Percentiles rank a stretch among this genome's conserved stretches.
Evolutionary conservation across 345 rosid species (phyloP).

Genomic region (Hypericum androsaemum): DNA sequence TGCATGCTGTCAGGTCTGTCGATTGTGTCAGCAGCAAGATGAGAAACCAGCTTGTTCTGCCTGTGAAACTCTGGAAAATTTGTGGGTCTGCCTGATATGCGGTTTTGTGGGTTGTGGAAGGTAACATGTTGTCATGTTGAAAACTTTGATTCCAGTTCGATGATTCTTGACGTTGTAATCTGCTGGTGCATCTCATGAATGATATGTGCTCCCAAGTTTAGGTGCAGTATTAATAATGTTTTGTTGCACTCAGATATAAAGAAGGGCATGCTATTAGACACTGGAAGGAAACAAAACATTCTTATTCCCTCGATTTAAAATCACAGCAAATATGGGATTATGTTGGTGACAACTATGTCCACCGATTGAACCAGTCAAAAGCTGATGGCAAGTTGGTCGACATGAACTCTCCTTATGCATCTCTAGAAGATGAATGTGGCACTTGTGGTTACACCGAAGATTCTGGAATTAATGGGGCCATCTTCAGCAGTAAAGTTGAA

Average conservation of each 20-base stretch:
- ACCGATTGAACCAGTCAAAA: slow-evolving; percentile 86
- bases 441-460: slow-evolving; percentile 18
- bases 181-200: too few relatives aligned
- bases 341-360: slow-evolving; percentile 89
- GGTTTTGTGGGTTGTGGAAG: slow-evolving; percentile 97
- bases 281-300: slow-evolving; percentile 85
- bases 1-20: slow-evolving; percentile 52
- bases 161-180: neutral
- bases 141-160: neutral
- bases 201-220: neutral
- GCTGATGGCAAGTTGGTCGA: slow-evolving; percentile 64
- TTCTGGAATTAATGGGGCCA: slow-evolving; percentile 28
- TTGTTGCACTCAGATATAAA: slow-evolving; percentile 54
- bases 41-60: slow-evolving; percentile 67
- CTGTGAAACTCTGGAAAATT: slow-evolving; percentile 68
- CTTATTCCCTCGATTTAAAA: slow-evolving; percentile 79
- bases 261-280: slow-evolving; percentile 86
- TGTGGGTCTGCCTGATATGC: slow-evolving; percentile 89
- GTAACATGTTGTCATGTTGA: slow-evolving; percentile 19
- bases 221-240: neutral
- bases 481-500: slow-evolving; percentile 84
- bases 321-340: slow-evolving; percentile 98
- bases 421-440: slow-evolving; percentile 57
- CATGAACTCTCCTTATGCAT: slow-evolving; percentile 41
- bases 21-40: slow-evolving; percentile 82